Conservation (phyloP, 805 yeast species). For the Saccharomycopsis schoenii region DNA sequence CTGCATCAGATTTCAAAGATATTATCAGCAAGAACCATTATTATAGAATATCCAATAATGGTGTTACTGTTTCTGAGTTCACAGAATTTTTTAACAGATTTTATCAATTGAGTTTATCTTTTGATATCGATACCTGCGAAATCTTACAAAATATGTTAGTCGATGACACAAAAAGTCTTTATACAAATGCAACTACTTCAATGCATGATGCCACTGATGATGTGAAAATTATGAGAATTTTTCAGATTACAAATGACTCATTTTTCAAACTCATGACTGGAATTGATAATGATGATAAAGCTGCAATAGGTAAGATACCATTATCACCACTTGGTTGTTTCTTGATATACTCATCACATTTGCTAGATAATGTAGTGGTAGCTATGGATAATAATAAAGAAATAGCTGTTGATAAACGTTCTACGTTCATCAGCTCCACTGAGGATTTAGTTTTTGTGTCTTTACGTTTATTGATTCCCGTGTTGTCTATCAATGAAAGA, state of each 20-base stretch:
- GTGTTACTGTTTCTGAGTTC: constrained; percentile 10
- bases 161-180: constrained; percentile 32
- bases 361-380: not conserved
- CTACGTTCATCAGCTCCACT: not conserved
- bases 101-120: constrained; percentile 46
- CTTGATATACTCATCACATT: not conserved
- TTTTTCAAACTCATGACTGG: constrained; percentile 8
- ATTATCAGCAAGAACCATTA: not conserved
- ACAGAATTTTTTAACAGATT: constrained; percentile 31
- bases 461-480: constrained; percentile 34
- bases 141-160: constrained; percentile 29
- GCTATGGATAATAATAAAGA: not conserved
- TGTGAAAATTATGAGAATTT: constrained; percentile 28
- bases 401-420: too few relatives aligned
- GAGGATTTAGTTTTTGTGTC: constrained; percentile 31
- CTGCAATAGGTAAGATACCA: constrained; percentile 1
- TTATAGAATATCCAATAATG: not conserved
- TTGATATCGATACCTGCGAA: constrained; percentile 51
- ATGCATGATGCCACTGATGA: constrained; percentile 18
- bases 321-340: constrained; percentile 11
- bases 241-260: constrained; percentile 30
- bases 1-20: not conserved
- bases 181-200: constrained; percentile 26
- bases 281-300: not conserved
- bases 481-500: constrained; percentile 15